These are phyloP conservation scores for Sporothrix luriei DNA, from an alignment of 2,329 filamentous ascomycete species.

Conservation along the genomic window DNA sequence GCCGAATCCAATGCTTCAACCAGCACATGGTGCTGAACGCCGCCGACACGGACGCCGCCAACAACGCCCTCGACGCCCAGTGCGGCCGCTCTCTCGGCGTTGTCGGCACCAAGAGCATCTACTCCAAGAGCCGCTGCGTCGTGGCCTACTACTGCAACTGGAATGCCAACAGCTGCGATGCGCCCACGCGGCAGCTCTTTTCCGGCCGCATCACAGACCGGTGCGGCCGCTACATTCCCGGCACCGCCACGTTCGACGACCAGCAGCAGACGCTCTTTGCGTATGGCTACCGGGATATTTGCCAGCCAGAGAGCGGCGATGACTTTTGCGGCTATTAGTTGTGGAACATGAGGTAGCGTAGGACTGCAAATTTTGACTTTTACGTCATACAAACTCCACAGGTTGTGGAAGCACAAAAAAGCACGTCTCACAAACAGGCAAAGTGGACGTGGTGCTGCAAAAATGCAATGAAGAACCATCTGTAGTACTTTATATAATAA, in stretches of 20 bases:
- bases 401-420: no score
- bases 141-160: constrained; percentile 4
- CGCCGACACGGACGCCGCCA: neutral
- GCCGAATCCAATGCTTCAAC: neutral
- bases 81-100: neutral
- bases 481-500: no score
- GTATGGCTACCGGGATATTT: neutral
- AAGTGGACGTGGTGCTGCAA: no score
- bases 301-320: neutral
- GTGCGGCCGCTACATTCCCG: neutral
- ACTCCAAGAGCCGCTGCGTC: neutral
- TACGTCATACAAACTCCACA: no score
- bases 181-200: neutral
- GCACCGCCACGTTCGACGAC: neutral
- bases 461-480: no score
- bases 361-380: no score
- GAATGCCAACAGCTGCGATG: neutral
- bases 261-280: neutral
- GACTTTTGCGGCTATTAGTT: neutral
- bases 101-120: neutral
- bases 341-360: neutral
- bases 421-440: no score
- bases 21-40: neutral
- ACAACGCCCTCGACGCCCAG: neutral
- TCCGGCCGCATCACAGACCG: neutral